Evolutionary conservation across 1,284 basidiomycete species (phyloP).

Genomic region (Kalmanozyma brasiliensis): DNA sequence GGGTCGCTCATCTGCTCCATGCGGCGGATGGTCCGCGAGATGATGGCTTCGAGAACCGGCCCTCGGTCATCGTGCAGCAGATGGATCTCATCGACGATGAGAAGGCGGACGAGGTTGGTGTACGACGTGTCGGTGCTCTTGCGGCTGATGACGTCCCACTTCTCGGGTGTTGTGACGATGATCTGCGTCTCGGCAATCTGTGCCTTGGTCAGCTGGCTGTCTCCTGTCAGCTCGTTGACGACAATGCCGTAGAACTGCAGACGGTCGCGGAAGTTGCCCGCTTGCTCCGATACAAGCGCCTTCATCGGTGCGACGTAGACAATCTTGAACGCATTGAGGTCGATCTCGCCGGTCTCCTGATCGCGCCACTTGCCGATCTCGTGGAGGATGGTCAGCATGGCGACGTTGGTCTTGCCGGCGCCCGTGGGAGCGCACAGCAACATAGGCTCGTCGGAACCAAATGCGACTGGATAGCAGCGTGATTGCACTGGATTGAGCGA

Average conservation of each 20-base stretch:
- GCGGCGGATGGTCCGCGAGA: constrained; percentile 88
- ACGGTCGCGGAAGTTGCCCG: constrained; percentile 72
- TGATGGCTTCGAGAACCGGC: constrained; percentile 91
- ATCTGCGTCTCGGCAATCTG: constrained; percentile 98
- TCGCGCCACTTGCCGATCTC: constrained; percentile 70
- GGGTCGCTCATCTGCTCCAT: constrained; percentile 85
- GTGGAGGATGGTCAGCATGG: constrained; percentile 76
- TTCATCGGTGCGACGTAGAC: constrained; percentile 99
- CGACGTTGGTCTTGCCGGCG: constrained; percentile 99
- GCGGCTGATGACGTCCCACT: constrained; percentile 95
- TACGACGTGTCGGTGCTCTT: constrained; percentile 97
- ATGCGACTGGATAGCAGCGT: constrained; percentile 81
- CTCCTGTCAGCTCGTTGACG: constrained; percentile 95
- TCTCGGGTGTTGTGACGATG: constrained; percentile 98
- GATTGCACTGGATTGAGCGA: constrained; percentile 85
- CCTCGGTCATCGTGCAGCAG: constrained; percentile 97
- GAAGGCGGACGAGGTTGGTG: constrained; percentile 93
- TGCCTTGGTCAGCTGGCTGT: constrained; percentile 96
- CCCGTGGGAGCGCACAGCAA: constrained; percentile 97
- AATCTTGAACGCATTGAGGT: constrained; percentile 92
- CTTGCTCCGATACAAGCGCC: constrained; percentile 67
- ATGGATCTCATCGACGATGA: constrained; percentile 99
- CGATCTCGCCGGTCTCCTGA: constrained; percentile 83
- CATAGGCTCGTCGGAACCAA: constrained; percentile 89
- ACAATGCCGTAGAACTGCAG: constrained; percentile 84